phyloP scores from a whole-genome alignment of 345 rosid genomes.

The Dovyalis caffra region DNA sequence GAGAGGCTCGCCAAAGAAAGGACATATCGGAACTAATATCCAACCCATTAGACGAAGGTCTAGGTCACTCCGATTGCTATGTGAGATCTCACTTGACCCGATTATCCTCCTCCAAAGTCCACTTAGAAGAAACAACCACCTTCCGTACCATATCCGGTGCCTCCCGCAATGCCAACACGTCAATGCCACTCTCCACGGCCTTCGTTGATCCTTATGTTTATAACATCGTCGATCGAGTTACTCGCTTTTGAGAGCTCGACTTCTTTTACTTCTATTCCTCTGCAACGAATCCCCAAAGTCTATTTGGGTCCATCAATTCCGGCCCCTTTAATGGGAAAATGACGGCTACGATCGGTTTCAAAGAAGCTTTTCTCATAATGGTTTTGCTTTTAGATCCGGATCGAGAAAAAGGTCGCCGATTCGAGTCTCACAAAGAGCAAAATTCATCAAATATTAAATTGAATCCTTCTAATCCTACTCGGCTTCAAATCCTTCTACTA shows the following conservation, averaged over 20 bases:
- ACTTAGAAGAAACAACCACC: slow-evolving; percentile 75
- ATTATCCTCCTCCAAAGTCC: slow-evolving; percentile 71
- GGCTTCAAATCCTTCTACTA: too few relatives aligned
- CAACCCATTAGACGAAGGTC: too few relatives aligned
- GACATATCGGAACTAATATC: too few relatives aligned
- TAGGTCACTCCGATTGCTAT: too few relatives aligned
- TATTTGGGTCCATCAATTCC: slow-evolving; percentile 36
- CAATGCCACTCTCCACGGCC: slow-evolving; percentile 86
- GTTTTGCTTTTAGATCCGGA: slow-evolving; percentile 47
- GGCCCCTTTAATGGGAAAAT: slow-evolving; percentile 45
- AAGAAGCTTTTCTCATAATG: slow-evolving; percentile 83
- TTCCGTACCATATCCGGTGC: too few relatives aligned
- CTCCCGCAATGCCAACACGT: slow-evolving; percentile 92
- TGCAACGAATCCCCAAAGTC: slow-evolving; percentile 73
- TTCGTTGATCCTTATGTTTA: slow-evolving; percentile 59
- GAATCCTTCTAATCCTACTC: too few relatives aligned
- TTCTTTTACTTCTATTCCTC: slow-evolving; percentile 74
- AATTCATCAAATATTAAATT: too few relatives aligned
- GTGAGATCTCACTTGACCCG: slow-evolving; percentile 70
- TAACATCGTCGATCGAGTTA: too few relatives aligned
- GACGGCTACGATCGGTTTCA: slow-evolving; percentile 52
- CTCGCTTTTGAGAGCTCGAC: slow-evolving; percentile 91
- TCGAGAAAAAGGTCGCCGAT: slow-evolving; percentile 57
- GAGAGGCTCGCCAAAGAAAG: slow-evolving; percentile 54
- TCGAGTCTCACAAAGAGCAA: slow-evolving; percentile 62